These are phyloP conservation scores for Boletus rubropictus DNA, from an alignment of 768 basidiomycete genomes.

Conservation along the genomic window DNA sequence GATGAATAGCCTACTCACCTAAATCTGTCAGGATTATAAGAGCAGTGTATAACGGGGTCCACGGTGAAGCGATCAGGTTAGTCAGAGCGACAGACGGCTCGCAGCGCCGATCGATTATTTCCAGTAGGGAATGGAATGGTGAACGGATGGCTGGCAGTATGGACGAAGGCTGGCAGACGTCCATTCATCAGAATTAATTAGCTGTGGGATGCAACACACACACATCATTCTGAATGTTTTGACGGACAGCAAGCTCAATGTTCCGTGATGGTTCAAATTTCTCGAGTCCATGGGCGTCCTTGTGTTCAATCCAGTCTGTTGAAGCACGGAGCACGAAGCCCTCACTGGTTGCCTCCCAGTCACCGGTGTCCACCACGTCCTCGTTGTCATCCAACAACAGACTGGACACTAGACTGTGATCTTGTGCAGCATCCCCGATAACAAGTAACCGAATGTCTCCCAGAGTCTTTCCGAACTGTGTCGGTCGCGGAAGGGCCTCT, in stretches of 20 bases:
- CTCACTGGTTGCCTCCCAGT: conserved; percentile 47
- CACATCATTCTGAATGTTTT: conserved; percentile 43
- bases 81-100: conserved; percentile 48
- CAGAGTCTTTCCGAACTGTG: conserved; percentile 62
- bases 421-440: conserved; percentile 38
- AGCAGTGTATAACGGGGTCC: conserved; percentile 55
- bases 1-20: conserved; percentile 30
- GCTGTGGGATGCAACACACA: conserved; percentile 21
- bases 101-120: conserved; percentile 48
- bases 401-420: conserved; percentile 35
- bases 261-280: conserved; percentile 61
- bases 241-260: conserved; percentile 52
- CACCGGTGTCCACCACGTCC: conserved; percentile 57
- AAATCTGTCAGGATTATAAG: conserved; percentile 49
- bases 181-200: conserved; percentile 6
- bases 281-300: conserved; percentile 59
- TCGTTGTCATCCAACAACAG: conserved; percentile 60
- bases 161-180: conserved; percentile 24
- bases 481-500: conserved; percentile 54
- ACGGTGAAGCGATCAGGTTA: conserved; percentile 51
- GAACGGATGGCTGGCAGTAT: conserved; percentile 44
- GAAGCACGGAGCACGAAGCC: conserved; percentile 51
- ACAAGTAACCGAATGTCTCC: conserved; percentile 57
- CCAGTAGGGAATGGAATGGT: conserved; percentile 50
- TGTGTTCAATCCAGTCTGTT: conserved; percentile 68